phyloP scores from a whole-genome alignment of 2,329 filamentous ascomycete species.

The Aureobasidium pullulans region DNA sequence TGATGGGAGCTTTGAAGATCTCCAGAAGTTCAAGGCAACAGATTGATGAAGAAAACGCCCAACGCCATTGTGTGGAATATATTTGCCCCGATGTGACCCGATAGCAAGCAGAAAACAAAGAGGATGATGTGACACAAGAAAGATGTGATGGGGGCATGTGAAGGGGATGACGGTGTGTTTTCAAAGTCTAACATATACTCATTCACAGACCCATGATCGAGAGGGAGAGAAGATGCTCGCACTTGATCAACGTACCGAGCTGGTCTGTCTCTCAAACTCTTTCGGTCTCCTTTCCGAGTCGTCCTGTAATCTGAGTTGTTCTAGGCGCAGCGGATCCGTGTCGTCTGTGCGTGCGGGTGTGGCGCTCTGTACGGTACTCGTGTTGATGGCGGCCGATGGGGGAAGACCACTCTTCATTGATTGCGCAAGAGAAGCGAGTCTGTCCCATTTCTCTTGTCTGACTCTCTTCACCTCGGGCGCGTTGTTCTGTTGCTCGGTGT shows the following conservation, averaged over 20 bases:
- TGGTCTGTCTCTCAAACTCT: slow-evolving; percentile 25
- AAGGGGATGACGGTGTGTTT: slow-evolving; percentile 6
- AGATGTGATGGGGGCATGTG: slow-evolving; percentile 5
- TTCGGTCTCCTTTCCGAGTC: slow-evolving; percentile 47
- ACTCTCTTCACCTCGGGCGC: slow-evolving; percentile 75
- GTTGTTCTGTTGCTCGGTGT: slow-evolving; percentile 91
- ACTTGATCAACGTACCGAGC: slow-evolving; percentile 30
- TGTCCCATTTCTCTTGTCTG: slow-evolving; percentile 83
- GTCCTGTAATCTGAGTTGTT: slow-evolving; percentile 86
- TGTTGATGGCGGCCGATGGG: slow-evolving; percentile 18
- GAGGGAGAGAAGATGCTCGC: slow-evolving; percentile 16
- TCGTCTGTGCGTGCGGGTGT: slow-evolving; percentile 56
- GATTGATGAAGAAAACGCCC: slow-evolving; percentile 9
- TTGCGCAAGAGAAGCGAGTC: slow-evolving; percentile 71
- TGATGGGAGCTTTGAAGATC: background rate
- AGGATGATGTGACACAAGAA: slow-evolving; percentile 1
- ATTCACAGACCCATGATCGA: slow-evolving; percentile 3
- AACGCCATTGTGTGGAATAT: background rate
- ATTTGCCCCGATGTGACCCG: background rate
- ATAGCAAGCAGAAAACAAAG: background rate
- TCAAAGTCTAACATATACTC: slow-evolving; percentile 12
- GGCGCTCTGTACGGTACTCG: slow-evolving; percentile 28
- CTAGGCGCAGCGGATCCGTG: slow-evolving; percentile 70
- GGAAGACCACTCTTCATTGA: slow-evolving; percentile 49
- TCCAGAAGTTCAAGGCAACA: slow-evolving; percentile 11